Evolutionary conservation across 163 green algal genomes (phyloP).

Genomic region (Volvox carteri): DNA sequence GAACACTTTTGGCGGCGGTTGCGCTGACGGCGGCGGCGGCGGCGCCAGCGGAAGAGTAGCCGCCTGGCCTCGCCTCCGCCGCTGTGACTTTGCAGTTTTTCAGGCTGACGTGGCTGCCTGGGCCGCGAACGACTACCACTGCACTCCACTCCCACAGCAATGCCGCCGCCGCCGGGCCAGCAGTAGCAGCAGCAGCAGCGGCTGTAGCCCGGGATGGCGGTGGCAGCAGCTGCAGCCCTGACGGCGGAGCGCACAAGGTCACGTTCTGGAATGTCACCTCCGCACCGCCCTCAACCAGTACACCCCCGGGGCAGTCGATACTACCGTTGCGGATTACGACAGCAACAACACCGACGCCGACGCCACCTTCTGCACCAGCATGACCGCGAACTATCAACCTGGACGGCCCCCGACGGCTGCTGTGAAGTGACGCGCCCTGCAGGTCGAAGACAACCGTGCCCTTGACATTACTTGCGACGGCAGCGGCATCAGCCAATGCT

Average conservation of each 20-base stretch:
- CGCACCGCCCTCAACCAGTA: neutral
- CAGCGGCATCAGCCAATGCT: neutral
- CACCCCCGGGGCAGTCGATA: neutral
- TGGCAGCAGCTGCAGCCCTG: neutral
- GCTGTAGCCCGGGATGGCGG: neutral
- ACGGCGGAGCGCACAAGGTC: neutral
- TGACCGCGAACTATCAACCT: neutral
- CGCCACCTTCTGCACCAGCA: too few species aligned
- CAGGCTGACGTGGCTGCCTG: neutral
- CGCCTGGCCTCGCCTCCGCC: neutral
- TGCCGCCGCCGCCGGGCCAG: neutral
- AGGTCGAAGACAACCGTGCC: neutral
- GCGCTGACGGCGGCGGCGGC: too few species aligned
- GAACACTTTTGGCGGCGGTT: too few species aligned
- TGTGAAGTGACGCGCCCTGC: too few species aligned
- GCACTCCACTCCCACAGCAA: neutral
- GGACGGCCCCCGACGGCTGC: neutral
- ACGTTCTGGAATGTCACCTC: neutral
- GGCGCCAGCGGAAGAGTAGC: too few species aligned
- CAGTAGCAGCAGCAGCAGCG: neutral
- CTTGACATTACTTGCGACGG: too few species aligned
- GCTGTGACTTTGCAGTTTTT: neutral
- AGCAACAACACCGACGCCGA: neutral
- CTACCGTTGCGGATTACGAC: neutral
- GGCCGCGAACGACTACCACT: neutral